These are phyloP conservation scores for Spizellomyces sp. DNA, from an alignment of 192 early-diverging fungal species.

Conservation along the genomic window DNA sequence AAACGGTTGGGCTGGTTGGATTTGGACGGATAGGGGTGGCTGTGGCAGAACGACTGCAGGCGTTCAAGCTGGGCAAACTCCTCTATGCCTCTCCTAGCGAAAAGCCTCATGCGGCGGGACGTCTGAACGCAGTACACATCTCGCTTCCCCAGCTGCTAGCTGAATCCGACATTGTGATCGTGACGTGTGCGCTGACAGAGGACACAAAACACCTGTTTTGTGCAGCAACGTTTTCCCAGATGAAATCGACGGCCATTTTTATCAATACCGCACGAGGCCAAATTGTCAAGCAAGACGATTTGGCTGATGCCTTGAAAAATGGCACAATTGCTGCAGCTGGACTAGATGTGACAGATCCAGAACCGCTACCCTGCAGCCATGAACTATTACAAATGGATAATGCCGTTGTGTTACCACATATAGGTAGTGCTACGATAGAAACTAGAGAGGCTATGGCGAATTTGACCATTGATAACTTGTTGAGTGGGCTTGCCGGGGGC, in stretches of 20 bases:
- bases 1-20: slow-evolving; percentile 84
- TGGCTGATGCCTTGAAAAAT: slow-evolving; percentile 65
- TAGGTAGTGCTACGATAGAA: slow-evolving; percentile 81
- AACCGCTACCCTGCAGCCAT: slow-evolving; percentile 71
- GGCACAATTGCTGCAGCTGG: slow-evolving; percentile 67
- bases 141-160: slow-evolving; percentile 61
- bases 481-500: slow-evolving; percentile 60
- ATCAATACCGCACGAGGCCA: slow-evolving; percentile 83
- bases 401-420: slow-evolving; percentile 83
- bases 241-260: slow-evolving; percentile 72
- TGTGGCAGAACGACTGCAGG: slow-evolving; percentile 67
- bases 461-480: slow-evolving; percentile 72
- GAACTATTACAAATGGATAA: slow-evolving; percentile 60
- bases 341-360: slow-evolving; percentile 87
- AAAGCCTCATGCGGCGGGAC: slow-evolving; percentile 48
- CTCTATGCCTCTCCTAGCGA: slow-evolving; percentile 62
- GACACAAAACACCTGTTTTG: slow-evolving; percentile 75
- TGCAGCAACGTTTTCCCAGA: slow-evolving; percentile 60
- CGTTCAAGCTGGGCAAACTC: slow-evolving; percentile 70
- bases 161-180: slow-evolving; percentile 72
- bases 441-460: slow-evolving; percentile 80
- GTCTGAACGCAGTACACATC: slow-evolving; percentile 47
- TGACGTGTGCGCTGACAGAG: slow-evolving; percentile 72
- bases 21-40: slow-evolving; percentile 81
- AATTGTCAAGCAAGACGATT: slow-evolving; percentile 74